phyloP scores from a whole-genome alignment of 2,329 filamentous ascomycete species.

The Neoarthrinium moseri region DNA sequence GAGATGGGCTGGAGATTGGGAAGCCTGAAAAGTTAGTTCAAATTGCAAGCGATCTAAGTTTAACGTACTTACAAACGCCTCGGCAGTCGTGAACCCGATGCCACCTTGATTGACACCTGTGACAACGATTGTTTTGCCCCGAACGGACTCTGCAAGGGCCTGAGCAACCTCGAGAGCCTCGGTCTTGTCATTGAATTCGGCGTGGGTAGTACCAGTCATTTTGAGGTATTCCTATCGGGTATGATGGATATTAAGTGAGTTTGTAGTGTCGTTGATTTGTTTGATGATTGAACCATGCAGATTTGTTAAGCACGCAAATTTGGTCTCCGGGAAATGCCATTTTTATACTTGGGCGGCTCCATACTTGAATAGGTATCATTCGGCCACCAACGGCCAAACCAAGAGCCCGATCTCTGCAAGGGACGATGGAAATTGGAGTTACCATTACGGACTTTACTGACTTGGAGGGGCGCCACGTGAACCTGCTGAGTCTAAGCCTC shows the following conservation, averaged over 20 bases:
- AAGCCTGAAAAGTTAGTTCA: slow-evolving; percentile 19
- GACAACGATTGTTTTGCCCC: slow-evolving; percentile 33
- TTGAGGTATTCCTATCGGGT: too few relatives aligned
- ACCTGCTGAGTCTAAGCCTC: too few relatives aligned
- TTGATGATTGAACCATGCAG: neutral
- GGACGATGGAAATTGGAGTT: neutral
- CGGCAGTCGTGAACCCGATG: slow-evolving; percentile 31
- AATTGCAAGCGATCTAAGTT: neutral
- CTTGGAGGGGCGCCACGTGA: neutral
- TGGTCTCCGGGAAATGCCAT: neutral
- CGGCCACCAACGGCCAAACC: neutral
- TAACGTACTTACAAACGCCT: slow-evolving; percentile 30
- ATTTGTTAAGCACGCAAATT: neutral
- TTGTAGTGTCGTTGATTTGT: neutral
- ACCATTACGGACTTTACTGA: neutral
- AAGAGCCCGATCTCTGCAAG: too few relatives aligned
- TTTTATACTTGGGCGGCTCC: neutral
- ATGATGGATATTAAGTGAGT: too few relatives aligned
- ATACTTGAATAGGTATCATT: slow-evolving; percentile 1
- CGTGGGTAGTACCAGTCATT: slow-evolving; percentile 30
- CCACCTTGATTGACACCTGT: slow-evolving; percentile 34
- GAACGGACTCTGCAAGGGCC: slow-evolving; percentile 30
- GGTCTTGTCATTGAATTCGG: slow-evolving; percentile 32
- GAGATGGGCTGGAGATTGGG: slow-evolving; percentile 29
- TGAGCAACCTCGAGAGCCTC: slow-evolving; percentile 37